A percentile compares a stretch with the other conserved stretches of the same genome.
These are phyloP conservation scores for Paraphaeosphaeria sporulosa DNA, from an alignment of 2,329 filamentous ascomycete genomes.

Conservation along the genomic window DNA sequence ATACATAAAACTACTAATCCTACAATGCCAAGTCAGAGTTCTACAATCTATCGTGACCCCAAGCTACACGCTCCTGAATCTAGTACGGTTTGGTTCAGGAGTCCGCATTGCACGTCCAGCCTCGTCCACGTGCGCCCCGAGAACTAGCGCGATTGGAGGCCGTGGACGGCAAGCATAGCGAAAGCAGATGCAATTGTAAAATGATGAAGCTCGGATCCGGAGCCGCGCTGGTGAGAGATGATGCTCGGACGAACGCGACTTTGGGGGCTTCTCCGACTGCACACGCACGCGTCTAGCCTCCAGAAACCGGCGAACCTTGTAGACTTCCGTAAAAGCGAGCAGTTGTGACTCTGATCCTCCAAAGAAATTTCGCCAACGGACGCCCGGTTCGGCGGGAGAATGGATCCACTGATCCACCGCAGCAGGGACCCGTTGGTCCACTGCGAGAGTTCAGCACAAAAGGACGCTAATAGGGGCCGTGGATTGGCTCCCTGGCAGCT, in stretches of 20 bases:
- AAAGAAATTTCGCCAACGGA: not conserved
- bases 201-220: not conserved
- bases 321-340: not conserved
- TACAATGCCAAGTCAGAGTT: not conserved
- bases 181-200: not conserved
- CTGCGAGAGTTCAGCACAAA: constrained; percentile 2
- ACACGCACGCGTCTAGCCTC: not conserved
- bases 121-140: not conserved
- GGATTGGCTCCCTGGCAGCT: not conserved
- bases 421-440: not conserved
- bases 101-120: not conserved
- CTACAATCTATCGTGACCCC: not conserved
- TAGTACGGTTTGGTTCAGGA: not conserved
- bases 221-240: not conserved
- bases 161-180: not conserved
- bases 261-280: not conserved
- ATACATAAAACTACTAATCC: not conserved
- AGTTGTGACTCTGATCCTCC: not conserved
- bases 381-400: not conserved
- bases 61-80: not conserved
- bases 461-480: not conserved
- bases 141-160: not conserved
- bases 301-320: not conserved
- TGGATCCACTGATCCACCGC: constrained; percentile 9
- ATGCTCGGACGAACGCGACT: not conserved